phyloP scores from a whole-genome alignment of 495 filamentous ascomycete genomes.

The Annulohypoxylon bovei region DNA sequence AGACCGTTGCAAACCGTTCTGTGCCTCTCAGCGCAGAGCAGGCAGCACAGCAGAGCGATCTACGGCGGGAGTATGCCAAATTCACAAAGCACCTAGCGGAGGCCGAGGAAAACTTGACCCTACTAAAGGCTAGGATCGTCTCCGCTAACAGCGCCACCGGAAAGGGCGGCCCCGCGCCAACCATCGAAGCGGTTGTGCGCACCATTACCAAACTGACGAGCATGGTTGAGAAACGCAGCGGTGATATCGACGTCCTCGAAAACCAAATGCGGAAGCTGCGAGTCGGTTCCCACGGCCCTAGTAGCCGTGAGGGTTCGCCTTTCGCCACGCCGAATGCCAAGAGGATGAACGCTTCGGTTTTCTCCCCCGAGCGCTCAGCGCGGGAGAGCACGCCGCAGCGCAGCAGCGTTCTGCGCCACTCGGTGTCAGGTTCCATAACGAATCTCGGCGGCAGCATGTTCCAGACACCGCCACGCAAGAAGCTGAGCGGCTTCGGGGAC shows the following conservation, averaged over 20 bases:
- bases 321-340: slow-evolving; percentile 68
- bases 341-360: slow-evolving; percentile 55
- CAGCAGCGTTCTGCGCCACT: slow-evolving; percentile 53
- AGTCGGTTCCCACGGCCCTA: slow-evolving; percentile 56
- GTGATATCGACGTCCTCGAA: slow-evolving; percentile 89
- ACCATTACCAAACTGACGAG: slow-evolving; percentile 92
- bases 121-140: slow-evolving; percentile 83
- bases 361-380: slow-evolving; percentile 63
- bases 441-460: slow-evolving; percentile 53
- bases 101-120: slow-evolving; percentile 79
- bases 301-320: slow-evolving; percentile 68
- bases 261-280: slow-evolving; percentile 80
- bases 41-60: slow-evolving; percentile 79
- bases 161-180: slow-evolving; percentile 67
- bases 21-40: slow-evolving; percentile 86
- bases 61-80: slow-evolving; percentile 73
- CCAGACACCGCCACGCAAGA: slow-evolving; percentile 62
- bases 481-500: slow-evolving; percentile 60
- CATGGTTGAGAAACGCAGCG: slow-evolving; percentile 87
- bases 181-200: slow-evolving; percentile 87
- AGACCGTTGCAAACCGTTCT: slow-evolving; percentile 64
- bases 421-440: slow-evolving; percentile 58
- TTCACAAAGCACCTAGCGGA: slow-evolving; percentile 79
- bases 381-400: slow-evolving; percentile 54
- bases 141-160: slow-evolving; percentile 58